Conservation (phyloP, 140 eudicot genomes). For the Oenanthe javanica region DNA sequence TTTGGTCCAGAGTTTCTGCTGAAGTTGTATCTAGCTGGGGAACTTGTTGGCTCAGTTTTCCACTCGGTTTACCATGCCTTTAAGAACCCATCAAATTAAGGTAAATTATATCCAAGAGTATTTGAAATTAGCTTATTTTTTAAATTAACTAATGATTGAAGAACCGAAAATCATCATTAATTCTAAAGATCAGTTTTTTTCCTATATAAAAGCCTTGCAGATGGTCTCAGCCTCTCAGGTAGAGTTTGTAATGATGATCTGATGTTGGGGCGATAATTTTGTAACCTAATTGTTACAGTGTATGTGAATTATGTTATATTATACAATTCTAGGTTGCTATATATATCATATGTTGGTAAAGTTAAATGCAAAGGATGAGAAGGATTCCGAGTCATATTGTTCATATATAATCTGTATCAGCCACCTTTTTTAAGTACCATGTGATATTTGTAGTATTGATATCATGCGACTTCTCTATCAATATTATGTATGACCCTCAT, state of each 20-base stretch:
- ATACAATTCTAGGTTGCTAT: not conserved
- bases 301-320: not conserved
- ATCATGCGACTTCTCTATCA: not conserved
- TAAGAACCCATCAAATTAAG: slow-evolving; percentile 34
- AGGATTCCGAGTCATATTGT: not conserved
- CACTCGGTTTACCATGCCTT: slow-evolving; percentile 58
- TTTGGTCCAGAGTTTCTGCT: slow-evolving; percentile 71
- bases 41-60: slow-evolving; percentile 77
- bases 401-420: not conserved
- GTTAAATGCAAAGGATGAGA: not conserved
- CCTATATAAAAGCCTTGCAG: not conserved
- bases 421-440: not conserved
- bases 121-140: not conserved
- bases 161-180: not conserved
- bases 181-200: too few relatives aligned
- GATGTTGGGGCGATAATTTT: not conserved
- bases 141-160: not conserved
- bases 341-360: not conserved
- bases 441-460: not conserved
- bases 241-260: not conserved
- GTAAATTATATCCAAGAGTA: slow-evolving; percentile 21
- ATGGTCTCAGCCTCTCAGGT: not conserved
- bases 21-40: slow-evolving; percentile 72
- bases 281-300: not conserved
- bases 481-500: not conserved